Evolutionary conservation across 164 flowering plant species (phyloP).

Genomic region (Platanus orientalis): DNA sequence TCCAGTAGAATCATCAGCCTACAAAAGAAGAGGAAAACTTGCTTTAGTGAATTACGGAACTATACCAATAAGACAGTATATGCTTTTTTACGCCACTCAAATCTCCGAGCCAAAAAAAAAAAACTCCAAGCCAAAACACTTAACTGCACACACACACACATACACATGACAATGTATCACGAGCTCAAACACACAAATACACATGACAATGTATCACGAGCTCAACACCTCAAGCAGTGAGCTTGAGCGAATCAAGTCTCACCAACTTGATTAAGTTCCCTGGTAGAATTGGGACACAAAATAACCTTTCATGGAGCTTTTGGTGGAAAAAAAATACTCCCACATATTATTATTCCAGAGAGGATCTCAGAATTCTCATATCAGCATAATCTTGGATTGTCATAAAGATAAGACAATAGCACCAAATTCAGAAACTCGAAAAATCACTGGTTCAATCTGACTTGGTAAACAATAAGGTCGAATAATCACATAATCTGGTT

Average conservation of each 20-base stretch:
- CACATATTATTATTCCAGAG: neutral
- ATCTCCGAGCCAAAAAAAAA: neutral
- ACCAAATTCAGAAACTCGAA: neutral
- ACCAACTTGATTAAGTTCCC: neutral
- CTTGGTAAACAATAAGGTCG: neutral
- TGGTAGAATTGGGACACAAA: neutral
- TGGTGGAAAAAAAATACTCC: neutral
- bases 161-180: neutral
- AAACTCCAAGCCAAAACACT: too few relatives aligned
- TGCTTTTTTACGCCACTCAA: neutral
- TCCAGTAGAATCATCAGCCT: constrained; percentile 38
- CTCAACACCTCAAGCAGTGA: too few relatives aligned
- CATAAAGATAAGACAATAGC: too few relatives aligned
- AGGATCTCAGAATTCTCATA: too few relatives aligned
- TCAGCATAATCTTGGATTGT: too few relatives aligned
- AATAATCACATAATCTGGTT: neutral
- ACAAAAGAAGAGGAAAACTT: constrained; percentile 9
- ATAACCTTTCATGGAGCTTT: neutral
- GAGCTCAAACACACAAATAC: neutral
- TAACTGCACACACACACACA: too few relatives aligned
- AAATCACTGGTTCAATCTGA: neutral
- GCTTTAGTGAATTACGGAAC: neutral
- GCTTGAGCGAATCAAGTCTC: neutral
- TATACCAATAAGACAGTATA: neutral
- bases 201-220: neutral